Conservation (phyloP, 768 basidiomycete species). For the Gymnopilus junonius region DNA sequence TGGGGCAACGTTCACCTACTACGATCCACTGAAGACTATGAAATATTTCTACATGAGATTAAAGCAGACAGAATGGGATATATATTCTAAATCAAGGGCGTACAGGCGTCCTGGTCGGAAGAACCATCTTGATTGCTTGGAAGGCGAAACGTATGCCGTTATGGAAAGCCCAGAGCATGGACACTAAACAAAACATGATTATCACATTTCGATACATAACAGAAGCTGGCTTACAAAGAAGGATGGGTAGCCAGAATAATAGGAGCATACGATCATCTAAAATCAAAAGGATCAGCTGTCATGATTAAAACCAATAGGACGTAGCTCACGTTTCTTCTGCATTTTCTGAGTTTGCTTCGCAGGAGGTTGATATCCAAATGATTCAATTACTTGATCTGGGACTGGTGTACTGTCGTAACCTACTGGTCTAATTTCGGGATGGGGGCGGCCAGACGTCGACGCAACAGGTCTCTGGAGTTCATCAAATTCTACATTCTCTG, state of each 20-base stretch:
- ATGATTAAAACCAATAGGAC: not conserved
- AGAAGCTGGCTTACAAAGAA: conserved; percentile 59
- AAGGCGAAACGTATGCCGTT: conserved; percentile 56
- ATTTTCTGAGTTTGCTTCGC: conserved; percentile 47
- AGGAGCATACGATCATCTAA: conserved; percentile 85
- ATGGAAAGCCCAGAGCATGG: conserved; percentile 64
- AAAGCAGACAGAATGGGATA: conserved; percentile 15
- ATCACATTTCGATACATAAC: not conserved
- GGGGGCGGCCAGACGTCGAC: conserved; percentile 24
- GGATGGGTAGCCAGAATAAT: conserved; percentile 85
- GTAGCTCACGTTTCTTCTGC: conserved; percentile 70
- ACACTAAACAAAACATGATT: conserved; percentile 42
- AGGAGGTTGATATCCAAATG: conserved; percentile 66
- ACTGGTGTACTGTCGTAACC: conserved; percentile 53
- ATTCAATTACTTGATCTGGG: conserved; percentile 70
- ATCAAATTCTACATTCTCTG: conserved; percentile 12
- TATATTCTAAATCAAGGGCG: conserved; percentile 35
- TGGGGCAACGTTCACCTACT: not conserved
- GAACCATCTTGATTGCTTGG: conserved; percentile 49
- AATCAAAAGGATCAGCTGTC: conserved; percentile 16
- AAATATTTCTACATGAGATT: conserved; percentile 14
- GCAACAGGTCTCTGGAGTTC: conserved; percentile 17
- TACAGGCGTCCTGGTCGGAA: conserved; percentile 48
- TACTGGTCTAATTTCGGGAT: conserved; percentile 41
- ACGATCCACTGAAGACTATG: not conserved